These are phyloP conservation scores for Nigrograna mackinnonii DNA, from an alignment of 2,329 filamentous ascomycete genomes.

Conservation along the genomic window DNA sequence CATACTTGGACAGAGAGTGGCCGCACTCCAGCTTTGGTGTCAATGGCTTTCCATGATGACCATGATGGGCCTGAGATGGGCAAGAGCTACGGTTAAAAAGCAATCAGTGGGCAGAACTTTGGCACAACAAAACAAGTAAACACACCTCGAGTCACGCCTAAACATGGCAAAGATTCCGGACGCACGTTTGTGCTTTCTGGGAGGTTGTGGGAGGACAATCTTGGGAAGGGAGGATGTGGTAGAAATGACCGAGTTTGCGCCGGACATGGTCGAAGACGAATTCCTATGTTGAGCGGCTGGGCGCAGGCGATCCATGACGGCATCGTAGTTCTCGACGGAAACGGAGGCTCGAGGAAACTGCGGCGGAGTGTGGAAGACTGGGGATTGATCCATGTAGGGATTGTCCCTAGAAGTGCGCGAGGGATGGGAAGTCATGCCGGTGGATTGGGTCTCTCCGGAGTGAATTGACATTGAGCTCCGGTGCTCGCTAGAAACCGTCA, in stretches of 20 bases:
- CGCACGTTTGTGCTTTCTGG: constrained; percentile 28
- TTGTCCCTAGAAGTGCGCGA: constrained; percentile 37
- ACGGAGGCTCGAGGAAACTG: constrained; percentile 18
- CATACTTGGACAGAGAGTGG: constrained; percentile 30
- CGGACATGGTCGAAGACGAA: constrained; percentile 27
- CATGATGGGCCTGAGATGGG: constrained; percentile 26
- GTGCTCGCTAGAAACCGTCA: constrained; percentile 32
- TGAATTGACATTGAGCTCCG: constrained; percentile 37
- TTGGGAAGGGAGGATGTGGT: constrained; percentile 17
- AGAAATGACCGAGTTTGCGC: constrained; percentile 22
- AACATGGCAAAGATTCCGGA: constrained; percentile 37
- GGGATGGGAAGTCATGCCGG: constrained; percentile 33
- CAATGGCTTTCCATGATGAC: constrained; percentile 24
- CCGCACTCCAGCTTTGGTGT: constrained; percentile 33
- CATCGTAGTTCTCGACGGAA: constrained; percentile 20
- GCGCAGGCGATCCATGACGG: constrained; percentile 17
- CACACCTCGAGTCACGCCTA: constrained; percentile 31
- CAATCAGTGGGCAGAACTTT: constrained; percentile 15
- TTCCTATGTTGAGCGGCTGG: constrained; percentile 19
- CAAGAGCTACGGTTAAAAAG: constrained; percentile 20
- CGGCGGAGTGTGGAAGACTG: constrained; percentile 19
- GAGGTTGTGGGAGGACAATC: constrained; percentile 10
- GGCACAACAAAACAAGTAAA: constrained; percentile 1
- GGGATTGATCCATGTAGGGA: constrained; percentile 19
- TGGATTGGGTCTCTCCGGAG: constrained; percentile 40